Evolutionary conservation across 2,329 filamentous ascomycete species (phyloP).

Genomic region (Periconia macrospinosa): DNA sequence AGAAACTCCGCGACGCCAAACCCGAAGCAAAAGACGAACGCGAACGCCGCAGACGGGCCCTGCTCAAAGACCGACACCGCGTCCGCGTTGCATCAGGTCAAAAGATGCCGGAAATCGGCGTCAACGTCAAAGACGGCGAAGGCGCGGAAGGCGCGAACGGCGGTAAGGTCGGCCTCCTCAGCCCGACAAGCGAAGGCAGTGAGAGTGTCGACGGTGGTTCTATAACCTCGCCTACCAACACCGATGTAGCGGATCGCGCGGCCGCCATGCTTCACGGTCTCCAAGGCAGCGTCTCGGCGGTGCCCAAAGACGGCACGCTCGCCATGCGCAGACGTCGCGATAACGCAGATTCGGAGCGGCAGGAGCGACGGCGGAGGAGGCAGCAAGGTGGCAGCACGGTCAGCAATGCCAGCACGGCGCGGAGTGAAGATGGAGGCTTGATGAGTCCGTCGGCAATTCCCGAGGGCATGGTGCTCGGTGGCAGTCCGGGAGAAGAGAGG

Average conservation of each 20-base stretch:
- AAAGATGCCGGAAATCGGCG: constrained; percentile 74
- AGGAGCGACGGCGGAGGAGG: constrained; percentile 65
- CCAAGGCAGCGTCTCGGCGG: constrained; percentile 59
- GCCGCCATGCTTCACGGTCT: constrained; percentile 83
- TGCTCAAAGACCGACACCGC: constrained; percentile 88
- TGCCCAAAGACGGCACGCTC: constrained; percentile 49
- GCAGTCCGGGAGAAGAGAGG: constrained; percentile 5
- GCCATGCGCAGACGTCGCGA: constrained; percentile 68
- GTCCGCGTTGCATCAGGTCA: constrained; percentile 88
- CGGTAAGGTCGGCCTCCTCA: constrained; percentile 55
- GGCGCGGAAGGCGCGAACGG: constrained; percentile 41
- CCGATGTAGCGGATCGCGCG: constrained; percentile 81
- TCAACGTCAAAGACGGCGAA: constrained; percentile 48
- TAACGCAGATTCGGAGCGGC: constrained; percentile 77
- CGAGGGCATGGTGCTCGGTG: constrained; percentile 24
- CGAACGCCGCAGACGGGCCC: constrained; percentile 81
- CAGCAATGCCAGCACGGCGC: constrained; percentile 29
- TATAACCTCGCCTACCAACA: constrained; percentile 40
- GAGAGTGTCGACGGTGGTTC: constrained; percentile 30
- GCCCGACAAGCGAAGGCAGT: constrained; percentile 48
- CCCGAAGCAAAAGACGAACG: constrained; percentile 87
- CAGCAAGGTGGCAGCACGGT: constrained; percentile 19
- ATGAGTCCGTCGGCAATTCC: constrained; percentile 38
- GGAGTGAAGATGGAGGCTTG: constrained; percentile 34
- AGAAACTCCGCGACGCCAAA: constrained; percentile 91